A percentile compares a stretch with the other conserved stretches of the same genome.
Evolutionary conservation across 1,139 yeast genomes (phyloP).

Genomic region (Saccharomycopsis crataegensis): DNA sequence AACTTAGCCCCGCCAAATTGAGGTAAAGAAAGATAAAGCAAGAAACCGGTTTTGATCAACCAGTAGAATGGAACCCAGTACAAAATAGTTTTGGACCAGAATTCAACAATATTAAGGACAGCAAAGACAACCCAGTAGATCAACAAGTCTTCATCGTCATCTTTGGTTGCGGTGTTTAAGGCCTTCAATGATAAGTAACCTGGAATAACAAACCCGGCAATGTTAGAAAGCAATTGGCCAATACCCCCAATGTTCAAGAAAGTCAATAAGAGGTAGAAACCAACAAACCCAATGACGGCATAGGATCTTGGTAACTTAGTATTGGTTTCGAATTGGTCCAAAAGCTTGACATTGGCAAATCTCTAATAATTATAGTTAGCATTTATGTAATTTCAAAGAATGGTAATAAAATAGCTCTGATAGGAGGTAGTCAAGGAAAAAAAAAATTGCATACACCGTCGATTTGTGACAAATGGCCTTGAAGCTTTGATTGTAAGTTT

Average conservation of each 20-base stretch:
- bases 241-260: conserved; percentile 89
- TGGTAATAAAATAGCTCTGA: not conserved
- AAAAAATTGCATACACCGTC: conserved; percentile 13
- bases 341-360: conserved; percentile 34
- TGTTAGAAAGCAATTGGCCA: conserved; percentile 87
- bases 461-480: conserved; percentile 19
- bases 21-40: conserved; percentile 86
- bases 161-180: conserved; percentile 56
- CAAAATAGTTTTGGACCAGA: conserved; percentile 89
- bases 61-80: conserved; percentile 97
- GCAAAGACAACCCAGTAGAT: conserved; percentile 98
- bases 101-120: conserved; percentile 80
- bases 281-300: conserved; percentile 60
- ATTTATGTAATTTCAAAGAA: not conserved
- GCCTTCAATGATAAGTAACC: conserved; percentile 86
- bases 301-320: conserved; percentile 87
- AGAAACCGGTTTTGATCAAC: conserved; percentile 82
- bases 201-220: conserved; percentile 87
- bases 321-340: conserved; percentile 51
- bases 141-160: conserved; percentile 79
- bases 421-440: not conserved
- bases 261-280: conserved; percentile 62
- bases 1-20: conserved; percentile 76
- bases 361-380: conserved; percentile 26
- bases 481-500: conserved; percentile 9